A percentile compares a stretch with the other conserved stretches of the same genome.
phyloP scores from a whole-genome alignment of 257 asterid species.

The Przewalskia tangutica region DNA sequence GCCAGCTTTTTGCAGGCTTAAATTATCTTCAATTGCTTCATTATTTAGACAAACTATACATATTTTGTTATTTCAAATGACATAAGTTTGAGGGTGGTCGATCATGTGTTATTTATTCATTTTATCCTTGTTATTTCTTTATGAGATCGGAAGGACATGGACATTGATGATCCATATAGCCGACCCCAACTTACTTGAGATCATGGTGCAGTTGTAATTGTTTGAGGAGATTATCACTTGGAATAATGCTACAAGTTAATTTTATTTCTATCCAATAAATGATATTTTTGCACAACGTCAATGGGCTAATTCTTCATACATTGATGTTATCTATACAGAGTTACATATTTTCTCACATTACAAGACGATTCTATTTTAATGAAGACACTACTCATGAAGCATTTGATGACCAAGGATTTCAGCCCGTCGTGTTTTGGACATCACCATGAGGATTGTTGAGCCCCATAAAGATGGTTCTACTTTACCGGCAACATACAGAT shows the following conservation, averaged over 20 bases:
- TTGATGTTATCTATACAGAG: not conserved
- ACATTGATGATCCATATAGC: not conserved
- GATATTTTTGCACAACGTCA: not conserved
- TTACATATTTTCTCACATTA: not conserved
- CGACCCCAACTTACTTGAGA: not conserved
- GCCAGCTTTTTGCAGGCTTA: conserved; percentile 86
- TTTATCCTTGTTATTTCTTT: not conserved
- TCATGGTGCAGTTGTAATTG: not conserved
- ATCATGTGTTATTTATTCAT: not conserved
- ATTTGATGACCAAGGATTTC: not conserved
- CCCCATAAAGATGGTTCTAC: too few species aligned
- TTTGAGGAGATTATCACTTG: not conserved
- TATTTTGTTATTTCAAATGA: not conserved
- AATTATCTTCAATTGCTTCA: not conserved
- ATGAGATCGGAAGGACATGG: not conserved
- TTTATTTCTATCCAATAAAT: not conserved
- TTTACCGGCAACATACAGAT: not conserved
- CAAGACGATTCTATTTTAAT: not conserved
- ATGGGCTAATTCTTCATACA: not conserved
- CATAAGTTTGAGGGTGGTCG: not conserved
- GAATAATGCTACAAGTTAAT: not conserved
- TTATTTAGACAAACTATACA: not conserved
- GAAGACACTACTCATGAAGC: not conserved
- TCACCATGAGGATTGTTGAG: too few species aligned
- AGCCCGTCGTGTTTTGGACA: not conserved